Evolutionary conservation across 768 basidiomycete species (phyloP).

Genomic region (Leccinum subgranulosum): DNA sequence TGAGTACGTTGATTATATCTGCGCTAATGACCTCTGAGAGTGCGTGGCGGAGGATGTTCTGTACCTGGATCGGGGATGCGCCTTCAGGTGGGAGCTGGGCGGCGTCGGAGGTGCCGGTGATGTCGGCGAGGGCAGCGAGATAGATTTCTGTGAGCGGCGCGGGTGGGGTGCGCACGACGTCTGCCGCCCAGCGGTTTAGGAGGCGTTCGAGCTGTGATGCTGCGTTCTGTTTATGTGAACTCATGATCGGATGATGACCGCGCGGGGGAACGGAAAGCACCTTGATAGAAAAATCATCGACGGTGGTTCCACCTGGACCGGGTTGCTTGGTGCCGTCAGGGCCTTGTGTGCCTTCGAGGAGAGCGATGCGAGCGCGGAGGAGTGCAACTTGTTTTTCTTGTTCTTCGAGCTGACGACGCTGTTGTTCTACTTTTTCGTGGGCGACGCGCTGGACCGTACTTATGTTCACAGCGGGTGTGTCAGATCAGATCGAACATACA

Average conservation of each 20-base stretch:
- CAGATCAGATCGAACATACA: conserved; percentile 37
- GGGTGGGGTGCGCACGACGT: conserved; percentile 59
- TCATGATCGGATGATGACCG: not conserved
- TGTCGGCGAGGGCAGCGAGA: conserved; percentile 56
- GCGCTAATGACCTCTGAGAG: conserved; percentile 71
- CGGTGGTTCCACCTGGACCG: conserved; percentile 58
- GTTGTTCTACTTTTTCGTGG: conserved; percentile 85
- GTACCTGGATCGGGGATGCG: conserved; percentile 66
- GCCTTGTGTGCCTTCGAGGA: conserved; percentile 58
- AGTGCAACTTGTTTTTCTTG: conserved; percentile 80
- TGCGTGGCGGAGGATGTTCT: conserved; percentile 77
- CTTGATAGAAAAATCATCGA: conserved; percentile 89
- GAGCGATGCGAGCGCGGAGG: conserved; percentile 64
- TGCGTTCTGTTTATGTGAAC: conserved; percentile 49
- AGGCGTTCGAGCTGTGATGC: conserved; percentile 79
- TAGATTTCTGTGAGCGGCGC: conserved; percentile 50
- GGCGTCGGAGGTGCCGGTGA: conserved; percentile 41
- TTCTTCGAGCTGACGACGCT: conserved; percentile 73
- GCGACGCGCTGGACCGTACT: conserved; percentile 57
- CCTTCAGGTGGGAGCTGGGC: conserved; percentile 41
- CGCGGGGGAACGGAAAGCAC: conserved; percentile 35
- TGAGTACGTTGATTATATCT: conserved; percentile 80
- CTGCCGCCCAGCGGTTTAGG: conserved; percentile 87
- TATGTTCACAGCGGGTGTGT: too few species aligned
- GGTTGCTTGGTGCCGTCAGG: conserved; percentile 33